A percentile compares a stretch with the other conserved stretches of the same genome.
These are phyloP conservation scores for Neurospora pannonica DNA, from an alignment of 495 filamentous ascomycete genomes.

Conservation along the genomic window DNA sequence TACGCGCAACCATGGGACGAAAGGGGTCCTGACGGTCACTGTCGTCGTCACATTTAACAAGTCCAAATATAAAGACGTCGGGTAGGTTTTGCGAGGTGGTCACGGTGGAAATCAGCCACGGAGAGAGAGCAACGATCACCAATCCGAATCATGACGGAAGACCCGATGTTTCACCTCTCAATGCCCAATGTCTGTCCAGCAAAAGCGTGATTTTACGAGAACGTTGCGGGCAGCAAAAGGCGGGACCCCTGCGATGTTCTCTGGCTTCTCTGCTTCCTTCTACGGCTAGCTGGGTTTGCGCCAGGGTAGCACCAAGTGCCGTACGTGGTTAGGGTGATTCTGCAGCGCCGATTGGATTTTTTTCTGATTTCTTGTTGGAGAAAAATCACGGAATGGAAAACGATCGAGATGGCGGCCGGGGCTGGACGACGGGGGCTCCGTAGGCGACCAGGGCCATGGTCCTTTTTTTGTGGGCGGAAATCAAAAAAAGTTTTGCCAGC, in stretches of 20 bases:
- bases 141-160: not conserved
- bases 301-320: not conserved
- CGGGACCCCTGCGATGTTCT: not conserved
- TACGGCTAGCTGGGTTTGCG: not conserved
- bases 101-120: not conserved
- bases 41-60: not conserved
- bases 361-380: not conserved
- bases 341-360: not conserved
- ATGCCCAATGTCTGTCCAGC: not conserved
- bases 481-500: not conserved
- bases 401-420: not conserved
- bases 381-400: not conserved
- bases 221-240: not conserved
- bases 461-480: not conserved
- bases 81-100: not conserved
- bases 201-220: not conserved
- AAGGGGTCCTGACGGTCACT: not conserved
- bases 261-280: not conserved
- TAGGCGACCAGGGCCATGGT: not conserved
- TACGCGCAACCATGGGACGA: not conserved
- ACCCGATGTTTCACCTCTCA: not conserved
- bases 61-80: not conserved
- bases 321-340: not conserved
- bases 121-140: not conserved
- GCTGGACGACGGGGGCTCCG: not conserved